A percentile compares a stretch with the other conserved stretches of the same genome.
Evolutionary conservation across 2,329 filamentous ascomycete species (phyloP).

Genomic region (Hypoxylon sp.): DNA sequence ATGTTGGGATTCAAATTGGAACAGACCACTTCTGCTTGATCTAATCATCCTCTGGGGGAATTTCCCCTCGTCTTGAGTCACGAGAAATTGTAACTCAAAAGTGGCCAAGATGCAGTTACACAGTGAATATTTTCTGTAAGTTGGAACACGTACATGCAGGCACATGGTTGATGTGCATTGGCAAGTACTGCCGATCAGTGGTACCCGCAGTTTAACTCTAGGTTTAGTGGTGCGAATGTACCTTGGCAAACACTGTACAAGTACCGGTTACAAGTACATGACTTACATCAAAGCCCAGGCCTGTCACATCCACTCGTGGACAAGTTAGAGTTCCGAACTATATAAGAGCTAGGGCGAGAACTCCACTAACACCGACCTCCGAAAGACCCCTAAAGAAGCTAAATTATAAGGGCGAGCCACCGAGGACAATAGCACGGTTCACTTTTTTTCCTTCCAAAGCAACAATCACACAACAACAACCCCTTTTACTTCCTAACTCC

Average conservation of each 20-base stretch:
- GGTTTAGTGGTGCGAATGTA: background rate
- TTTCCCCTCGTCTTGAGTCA: slow-evolving; percentile 2
- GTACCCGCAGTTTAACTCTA: background rate
- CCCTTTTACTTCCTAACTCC: slow-evolving; percentile 6
- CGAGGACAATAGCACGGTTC: slow-evolving; percentile 38
- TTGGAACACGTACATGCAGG: background rate
- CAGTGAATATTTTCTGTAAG: background rate
- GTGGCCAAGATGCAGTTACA: background rate
- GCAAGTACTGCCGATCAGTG: background rate
- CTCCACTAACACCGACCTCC: slow-evolving; percentile 27
- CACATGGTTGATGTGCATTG: background rate
- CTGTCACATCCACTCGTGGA: no score
- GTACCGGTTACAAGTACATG: background rate
- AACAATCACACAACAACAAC: slow-evolving; percentile 17
- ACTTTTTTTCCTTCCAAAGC: background rate
- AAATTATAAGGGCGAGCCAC: slow-evolving; percentile 30
- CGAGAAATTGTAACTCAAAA: slow-evolving; percentile 5
- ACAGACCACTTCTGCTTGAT: slow-evolving; percentile 3
- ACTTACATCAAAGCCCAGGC: background rate
- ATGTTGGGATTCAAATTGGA: slow-evolving; percentile 10
- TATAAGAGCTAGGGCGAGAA: slow-evolving; percentile 9
- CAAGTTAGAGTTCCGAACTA: slow-evolving; percentile 15
- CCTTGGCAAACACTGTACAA: background rate
- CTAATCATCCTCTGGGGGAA: background rate
- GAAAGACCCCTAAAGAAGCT: slow-evolving; percentile 24